phyloP scores from a whole-genome alignment of 2,329 filamentous ascomycete genomes.

The Pyricularia sp. region DNA sequence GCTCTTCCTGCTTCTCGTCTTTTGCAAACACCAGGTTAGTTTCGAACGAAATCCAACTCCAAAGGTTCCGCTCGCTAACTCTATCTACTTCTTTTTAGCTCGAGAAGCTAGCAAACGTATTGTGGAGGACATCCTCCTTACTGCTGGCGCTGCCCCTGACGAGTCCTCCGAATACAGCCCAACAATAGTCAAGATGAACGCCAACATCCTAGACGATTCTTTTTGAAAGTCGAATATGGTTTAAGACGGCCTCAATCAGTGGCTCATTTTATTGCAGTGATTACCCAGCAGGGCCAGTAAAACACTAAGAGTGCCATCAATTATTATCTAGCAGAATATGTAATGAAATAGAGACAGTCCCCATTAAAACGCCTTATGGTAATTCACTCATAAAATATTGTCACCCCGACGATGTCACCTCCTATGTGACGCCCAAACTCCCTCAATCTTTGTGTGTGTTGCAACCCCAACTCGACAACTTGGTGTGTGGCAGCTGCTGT shows the following conservation, averaged over 20 bases:
- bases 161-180: conserved; percentile 52
- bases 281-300: neutral
- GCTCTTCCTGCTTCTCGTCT: conserved; percentile 68
- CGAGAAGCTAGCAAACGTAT: conserved; percentile 74
- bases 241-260: neutral
- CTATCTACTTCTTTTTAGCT: conserved; percentile 33
- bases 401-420: neutral
- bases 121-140: conserved; percentile 69
- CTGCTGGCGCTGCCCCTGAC: conserved; percentile 57
- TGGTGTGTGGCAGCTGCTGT: neutral
- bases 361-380: neutral
- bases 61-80: neutral
- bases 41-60: neutral
- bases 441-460: neutral
- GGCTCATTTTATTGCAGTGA: neutral
- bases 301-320: neutral
- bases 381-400: neutral
- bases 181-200: conserved; percentile 55
- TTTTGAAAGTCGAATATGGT: conserved; percentile 29
- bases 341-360: neutral
- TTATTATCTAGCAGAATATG: neutral
- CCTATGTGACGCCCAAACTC: neutral
- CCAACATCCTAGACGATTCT: conserved; percentile 52
- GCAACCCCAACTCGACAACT: neutral
- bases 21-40: conserved; percentile 68